phyloP scores from a whole-genome alignment of 108 stramenopile species.

The Cylindrotheca closterium region DNA sequence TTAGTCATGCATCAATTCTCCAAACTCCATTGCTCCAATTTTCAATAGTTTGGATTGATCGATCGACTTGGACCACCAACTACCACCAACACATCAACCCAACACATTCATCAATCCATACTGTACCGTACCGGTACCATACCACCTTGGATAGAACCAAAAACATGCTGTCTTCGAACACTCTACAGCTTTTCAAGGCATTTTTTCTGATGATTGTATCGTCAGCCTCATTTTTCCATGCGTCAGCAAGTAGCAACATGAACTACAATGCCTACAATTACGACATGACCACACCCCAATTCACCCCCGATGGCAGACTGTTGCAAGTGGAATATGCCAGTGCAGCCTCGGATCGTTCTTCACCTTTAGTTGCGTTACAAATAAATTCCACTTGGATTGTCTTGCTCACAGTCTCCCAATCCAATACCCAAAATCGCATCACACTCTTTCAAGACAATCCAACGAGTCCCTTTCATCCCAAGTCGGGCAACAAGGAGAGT shows the following conservation, averaged over 20 bases:
- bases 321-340: conserved; percentile 87
- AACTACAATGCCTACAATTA: conserved; percentile 79
- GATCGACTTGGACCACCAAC: no score
- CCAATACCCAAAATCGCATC: conserved; percentile 21
- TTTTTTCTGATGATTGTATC: conserved; percentile 1
- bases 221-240: no score
- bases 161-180: no score
- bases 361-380: conserved; percentile 55
- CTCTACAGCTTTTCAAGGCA: no score
- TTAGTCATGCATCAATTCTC: no score
- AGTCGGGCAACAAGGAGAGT: neutral
- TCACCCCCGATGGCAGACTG: conserved; percentile 81
- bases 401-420: conserved; percentile 14
- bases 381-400: conserved; percentile 6
- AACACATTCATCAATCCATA: no score
- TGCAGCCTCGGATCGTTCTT: conserved; percentile 48
- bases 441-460: conserved; percentile 8
- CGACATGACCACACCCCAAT: conserved; percentile 75
- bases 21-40: no score
- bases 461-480: neutral
- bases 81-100: no score
- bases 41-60: no score
- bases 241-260: conserved; percentile 1
- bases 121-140: no score
- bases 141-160: no score